These are phyloP conservation scores for Suhomyces emberorum DNA, from an alignment of 805 yeast species.

Conservation along the genomic window DNA sequence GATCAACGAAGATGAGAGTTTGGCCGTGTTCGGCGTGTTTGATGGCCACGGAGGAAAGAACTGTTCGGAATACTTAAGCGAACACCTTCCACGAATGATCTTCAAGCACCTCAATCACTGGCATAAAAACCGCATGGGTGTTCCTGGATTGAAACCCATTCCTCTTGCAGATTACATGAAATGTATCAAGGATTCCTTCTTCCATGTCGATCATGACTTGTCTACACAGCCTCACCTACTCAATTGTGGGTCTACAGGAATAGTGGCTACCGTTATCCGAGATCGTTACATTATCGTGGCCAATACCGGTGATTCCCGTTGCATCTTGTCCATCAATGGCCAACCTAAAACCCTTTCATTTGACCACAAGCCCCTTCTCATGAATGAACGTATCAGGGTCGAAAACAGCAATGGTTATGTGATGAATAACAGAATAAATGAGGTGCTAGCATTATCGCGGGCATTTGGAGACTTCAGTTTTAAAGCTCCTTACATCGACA, in stretches of 20 bases:
- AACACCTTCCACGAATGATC: constrained; percentile 36
- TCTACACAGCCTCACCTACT: constrained; percentile 20
- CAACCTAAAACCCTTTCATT: constrained; percentile 48
- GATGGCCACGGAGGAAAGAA: constrained; percentile 82
- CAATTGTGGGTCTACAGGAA: constrained; percentile 44
- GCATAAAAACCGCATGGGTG: not conserved
- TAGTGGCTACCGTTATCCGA: constrained; percentile 29
- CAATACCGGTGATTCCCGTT: constrained; percentile 76
- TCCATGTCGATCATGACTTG: constrained; percentile 34
- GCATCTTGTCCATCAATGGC: constrained; percentile 54
- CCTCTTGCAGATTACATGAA: constrained; percentile 13
- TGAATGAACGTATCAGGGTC: constrained; percentile 43
- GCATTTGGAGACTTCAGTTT: constrained; percentile 46
- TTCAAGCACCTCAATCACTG: constrained; percentile 23
- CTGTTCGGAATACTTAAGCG: constrained; percentile 53
- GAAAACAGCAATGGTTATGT: constrained; percentile 41
- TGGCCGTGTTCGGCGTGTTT: constrained; percentile 64
- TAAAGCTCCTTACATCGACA: constrained; percentile 36
- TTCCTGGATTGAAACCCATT: not conserved
- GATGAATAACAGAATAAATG: constrained; percentile 38
- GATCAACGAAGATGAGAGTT: constrained; percentile 40
- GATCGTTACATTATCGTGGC: constrained; percentile 50
- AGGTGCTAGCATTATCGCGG: constrained; percentile 40
- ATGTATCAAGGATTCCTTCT: constrained; percentile 32
- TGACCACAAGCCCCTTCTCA: constrained; percentile 43